These are phyloP conservation scores for Artemisia annua DNA, from an alignment of 129 eudicot species.

Conservation along the genomic window DNA sequence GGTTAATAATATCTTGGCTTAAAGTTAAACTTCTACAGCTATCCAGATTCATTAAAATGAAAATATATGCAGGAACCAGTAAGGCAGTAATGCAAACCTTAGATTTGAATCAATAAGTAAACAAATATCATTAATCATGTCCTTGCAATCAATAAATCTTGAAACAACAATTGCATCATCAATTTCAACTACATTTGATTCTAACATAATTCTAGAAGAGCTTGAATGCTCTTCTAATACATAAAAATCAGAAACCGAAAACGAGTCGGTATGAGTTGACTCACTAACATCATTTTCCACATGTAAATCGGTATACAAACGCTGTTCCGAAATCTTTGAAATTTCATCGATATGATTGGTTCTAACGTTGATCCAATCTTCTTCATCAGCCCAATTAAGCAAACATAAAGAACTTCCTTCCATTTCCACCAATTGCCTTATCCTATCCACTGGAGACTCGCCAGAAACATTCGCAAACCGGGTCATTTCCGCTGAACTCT, in stretches of 20 bases:
- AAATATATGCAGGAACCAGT: neutral
- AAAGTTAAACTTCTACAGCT: neutral
- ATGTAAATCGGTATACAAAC: constrained; percentile 15
- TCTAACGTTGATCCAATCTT: constrained; percentile 65
- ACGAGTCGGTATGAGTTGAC: constrained; percentile 13
- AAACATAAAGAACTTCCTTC: constrained; percentile 13
- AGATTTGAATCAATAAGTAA: constrained; percentile 15
- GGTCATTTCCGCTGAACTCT: constrained; percentile 16
- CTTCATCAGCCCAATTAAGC: constrained; percentile 49
- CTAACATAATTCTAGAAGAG: constrained; percentile 12
- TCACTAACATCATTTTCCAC: constrained; percentile 20
- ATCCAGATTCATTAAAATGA: neutral
- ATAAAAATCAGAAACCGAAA: constrained; percentile 9
- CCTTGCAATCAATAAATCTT: constrained; percentile 22
- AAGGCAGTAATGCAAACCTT: neutral
- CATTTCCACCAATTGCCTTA: constrained; percentile 39
- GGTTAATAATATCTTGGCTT: neutral
- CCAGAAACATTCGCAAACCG: constrained; percentile 3
- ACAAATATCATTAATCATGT: constrained; percentile 15
- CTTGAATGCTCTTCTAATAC: constrained; percentile 19
- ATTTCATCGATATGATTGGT: constrained; percentile 29
- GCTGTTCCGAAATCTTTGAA: neutral
- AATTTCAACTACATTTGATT: constrained; percentile 19
- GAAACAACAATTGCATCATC: constrained; percentile 14
- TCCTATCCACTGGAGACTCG: constrained; percentile 42